A percentile compares a stretch with the other conserved stretches of the same genome.
These are phyloP conservation scores for Cerrena zonata DNA, from an alignment of 1,284 basidiomycete species.

Conservation along the genomic window DNA sequence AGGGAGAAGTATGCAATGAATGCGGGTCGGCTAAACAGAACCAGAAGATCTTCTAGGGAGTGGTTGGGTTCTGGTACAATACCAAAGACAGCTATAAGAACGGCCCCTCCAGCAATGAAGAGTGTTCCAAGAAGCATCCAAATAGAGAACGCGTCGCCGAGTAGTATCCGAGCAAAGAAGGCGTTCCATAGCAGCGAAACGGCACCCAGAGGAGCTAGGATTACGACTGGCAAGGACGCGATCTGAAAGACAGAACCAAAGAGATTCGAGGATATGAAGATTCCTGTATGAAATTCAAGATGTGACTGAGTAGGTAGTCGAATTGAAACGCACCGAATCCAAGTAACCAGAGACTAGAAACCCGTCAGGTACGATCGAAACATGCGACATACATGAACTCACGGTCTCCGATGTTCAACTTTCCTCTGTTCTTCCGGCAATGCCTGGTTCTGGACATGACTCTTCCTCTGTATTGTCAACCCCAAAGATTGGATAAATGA, in stretches of 20 bases:
- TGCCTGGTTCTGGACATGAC: conserved; percentile 81
- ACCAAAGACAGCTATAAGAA: conserved; percentile 87
- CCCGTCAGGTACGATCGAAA: conserved; percentile 1
- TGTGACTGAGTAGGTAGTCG: background rate
- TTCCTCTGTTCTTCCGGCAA: conserved; percentile 60
- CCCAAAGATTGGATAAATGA: conserved; percentile 89
- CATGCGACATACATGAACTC: conserved; percentile 28
- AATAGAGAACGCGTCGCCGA: conserved; percentile 82
- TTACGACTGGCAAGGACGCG: conserved; percentile 87
- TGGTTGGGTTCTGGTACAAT: conserved; percentile 90
- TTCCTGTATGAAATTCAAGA: conserved; percentile 30
- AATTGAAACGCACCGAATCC: conserved; percentile 56
- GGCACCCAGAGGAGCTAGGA: conserved; percentile 88
- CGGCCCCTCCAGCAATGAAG: conserved; percentile 84
- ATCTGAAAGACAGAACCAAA: conserved; percentile 93
- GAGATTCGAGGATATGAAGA: conserved; percentile 85
- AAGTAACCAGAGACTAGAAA: conserved; percentile 68
- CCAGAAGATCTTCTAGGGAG: conserved; percentile 80
- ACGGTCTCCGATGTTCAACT: conserved; percentile 76
- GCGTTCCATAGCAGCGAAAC: conserved; percentile 94
- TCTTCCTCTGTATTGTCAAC: conserved; percentile 91
- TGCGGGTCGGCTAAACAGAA: conserved; percentile 70
- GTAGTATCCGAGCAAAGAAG: conserved; percentile 80
- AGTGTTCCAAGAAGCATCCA: conserved; percentile 83
- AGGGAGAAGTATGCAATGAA: conserved; percentile 81